Percentiles rank a stretch among this genome's conserved stretches.
Conservation (phyloP, 139 green algal species). For the Chlorella sp. region DNA sequence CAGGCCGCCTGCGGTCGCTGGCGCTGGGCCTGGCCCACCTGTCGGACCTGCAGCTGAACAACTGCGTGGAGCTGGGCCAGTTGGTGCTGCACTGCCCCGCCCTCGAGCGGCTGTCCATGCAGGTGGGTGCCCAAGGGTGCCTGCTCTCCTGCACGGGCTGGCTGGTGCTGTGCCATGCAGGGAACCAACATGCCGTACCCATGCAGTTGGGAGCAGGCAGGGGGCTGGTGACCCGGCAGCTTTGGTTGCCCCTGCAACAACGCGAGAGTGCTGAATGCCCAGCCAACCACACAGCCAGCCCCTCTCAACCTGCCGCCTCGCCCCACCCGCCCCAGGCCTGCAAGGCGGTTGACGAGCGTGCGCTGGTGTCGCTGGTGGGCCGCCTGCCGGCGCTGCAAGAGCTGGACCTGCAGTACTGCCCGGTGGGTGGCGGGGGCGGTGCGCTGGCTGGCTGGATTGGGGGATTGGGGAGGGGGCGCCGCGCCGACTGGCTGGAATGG, state of each 20-base stretch:
- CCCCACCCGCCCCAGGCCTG: slow-evolving; percentile 5
- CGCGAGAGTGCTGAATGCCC: background rate
- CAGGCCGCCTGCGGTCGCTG: slow-evolving; percentile 39
- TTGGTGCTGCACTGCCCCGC: slow-evolving; percentile 64
- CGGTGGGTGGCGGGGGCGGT: background rate
- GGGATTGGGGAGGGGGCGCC: no score
- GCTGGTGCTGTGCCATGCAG: background rate
- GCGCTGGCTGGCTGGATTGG: background rate
- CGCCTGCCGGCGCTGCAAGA: background rate
- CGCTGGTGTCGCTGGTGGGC: background rate
- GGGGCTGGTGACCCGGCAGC: background rate
- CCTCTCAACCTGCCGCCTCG: background rate
- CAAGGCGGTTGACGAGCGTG: background rate
- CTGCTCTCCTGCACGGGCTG: no score
- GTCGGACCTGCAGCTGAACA: slow-evolving; percentile 58
- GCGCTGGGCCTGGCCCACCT: slow-evolving; percentile 56
- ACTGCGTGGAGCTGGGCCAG: slow-evolving; percentile 45
- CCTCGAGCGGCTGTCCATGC: slow-evolving; percentile 35
- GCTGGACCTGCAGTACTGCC: slow-evolving; percentile 37
- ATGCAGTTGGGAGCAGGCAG: background rate
- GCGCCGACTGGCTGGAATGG: background rate
- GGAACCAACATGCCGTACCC: background rate
- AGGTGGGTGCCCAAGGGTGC: background rate
- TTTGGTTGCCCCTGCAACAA: background rate
- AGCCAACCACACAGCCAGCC: background rate